Conservation (phyloP, 148 eudicot genomes). For the Silene conica region DNA sequence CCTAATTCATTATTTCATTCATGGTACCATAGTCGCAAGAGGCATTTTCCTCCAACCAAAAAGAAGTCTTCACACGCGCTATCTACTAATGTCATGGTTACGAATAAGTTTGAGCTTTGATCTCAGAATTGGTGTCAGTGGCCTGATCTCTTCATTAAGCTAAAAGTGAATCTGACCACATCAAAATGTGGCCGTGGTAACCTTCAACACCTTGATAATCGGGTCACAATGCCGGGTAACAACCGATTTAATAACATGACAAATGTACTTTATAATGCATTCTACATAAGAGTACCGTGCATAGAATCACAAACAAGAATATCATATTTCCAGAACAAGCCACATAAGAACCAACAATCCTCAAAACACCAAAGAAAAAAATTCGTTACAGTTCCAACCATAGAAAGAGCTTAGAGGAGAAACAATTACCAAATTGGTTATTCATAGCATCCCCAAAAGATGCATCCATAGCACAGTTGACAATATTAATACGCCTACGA, state of each 20-base stretch:
- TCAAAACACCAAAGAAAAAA: neutral
- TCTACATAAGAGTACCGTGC: neutral
- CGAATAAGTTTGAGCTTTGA: too few species aligned
- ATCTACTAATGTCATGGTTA: too few species aligned
- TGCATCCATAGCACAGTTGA: constrained; percentile 75
- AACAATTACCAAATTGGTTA: constrained; percentile 47
- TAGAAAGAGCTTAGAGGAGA: neutral
- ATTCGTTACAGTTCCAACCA: neutral
- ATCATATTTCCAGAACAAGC: neutral
- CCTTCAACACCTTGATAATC: too few species aligned
- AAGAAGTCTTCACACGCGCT: neutral
- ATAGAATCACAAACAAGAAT: neutral
- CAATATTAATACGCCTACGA: constrained; percentile 19
- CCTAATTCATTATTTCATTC: too few species aligned
- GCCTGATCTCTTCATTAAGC: too few species aligned
- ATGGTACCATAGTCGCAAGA: neutral
- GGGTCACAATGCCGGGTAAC: too few species aligned
- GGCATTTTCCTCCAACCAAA: neutral
- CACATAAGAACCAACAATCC: neutral
- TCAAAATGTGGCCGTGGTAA: too few species aligned
- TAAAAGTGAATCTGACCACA: too few species aligned
- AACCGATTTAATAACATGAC: too few species aligned
- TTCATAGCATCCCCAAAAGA: constrained; percentile 57
- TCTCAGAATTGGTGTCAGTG: too few species aligned
- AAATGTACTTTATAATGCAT: neutral